A percentile compares a stretch with the other conserved stretches of the same genome.
Evolutionary conservation across 2,329 filamentous ascomycete genomes (phyloP).

Genomic region (Trichophyton simii): DNA sequence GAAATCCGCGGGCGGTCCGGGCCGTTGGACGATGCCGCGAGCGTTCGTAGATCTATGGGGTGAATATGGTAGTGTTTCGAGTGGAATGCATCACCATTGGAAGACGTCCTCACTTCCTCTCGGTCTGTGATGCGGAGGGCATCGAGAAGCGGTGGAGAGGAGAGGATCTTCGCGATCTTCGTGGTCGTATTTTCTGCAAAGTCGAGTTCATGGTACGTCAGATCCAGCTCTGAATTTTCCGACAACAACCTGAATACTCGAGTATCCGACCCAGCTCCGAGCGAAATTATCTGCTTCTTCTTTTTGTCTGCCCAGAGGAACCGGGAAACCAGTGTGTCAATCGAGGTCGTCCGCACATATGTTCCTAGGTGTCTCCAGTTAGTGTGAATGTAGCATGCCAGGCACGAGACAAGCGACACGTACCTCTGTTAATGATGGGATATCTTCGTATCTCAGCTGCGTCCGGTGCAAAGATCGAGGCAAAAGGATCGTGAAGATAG

Average conservation of each 20-base stretch:
- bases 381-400: background rate
- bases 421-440: constrained; percentile 90
- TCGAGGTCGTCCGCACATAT: constrained; percentile 75
- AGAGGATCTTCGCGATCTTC: constrained; percentile 44
- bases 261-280: constrained; percentile 90
- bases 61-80: constrained; percentile 44
- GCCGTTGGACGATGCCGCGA: constrained; percentile 27
- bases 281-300: constrained; percentile 68
- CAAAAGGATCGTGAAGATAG: constrained; percentile 74
- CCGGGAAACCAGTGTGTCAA: constrained; percentile 61
- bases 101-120: constrained; percentile 26
- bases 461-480: constrained; percentile 51
- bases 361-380: constrained; percentile 47
- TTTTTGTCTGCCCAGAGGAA: constrained; percentile 47
- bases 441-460: constrained; percentile 47
- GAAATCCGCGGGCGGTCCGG: constrained; percentile 22
- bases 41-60: constrained; percentile 56
- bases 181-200: constrained; percentile 60
- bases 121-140: constrained; percentile 19
- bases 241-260: constrained; percentile 64
- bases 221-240: constrained; percentile 25
- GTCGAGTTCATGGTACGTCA: constrained; percentile 87
- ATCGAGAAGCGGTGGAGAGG: constrained; percentile 22
- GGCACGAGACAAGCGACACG: background rate
- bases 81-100: constrained; percentile 32